A percentile compares a stretch with the other conserved stretches of the same genome.
phyloP scores from a whole-genome alignment of 2,329 filamentous ascomycete genomes.

The Neofusicoccum kwambonambiense region DNA sequence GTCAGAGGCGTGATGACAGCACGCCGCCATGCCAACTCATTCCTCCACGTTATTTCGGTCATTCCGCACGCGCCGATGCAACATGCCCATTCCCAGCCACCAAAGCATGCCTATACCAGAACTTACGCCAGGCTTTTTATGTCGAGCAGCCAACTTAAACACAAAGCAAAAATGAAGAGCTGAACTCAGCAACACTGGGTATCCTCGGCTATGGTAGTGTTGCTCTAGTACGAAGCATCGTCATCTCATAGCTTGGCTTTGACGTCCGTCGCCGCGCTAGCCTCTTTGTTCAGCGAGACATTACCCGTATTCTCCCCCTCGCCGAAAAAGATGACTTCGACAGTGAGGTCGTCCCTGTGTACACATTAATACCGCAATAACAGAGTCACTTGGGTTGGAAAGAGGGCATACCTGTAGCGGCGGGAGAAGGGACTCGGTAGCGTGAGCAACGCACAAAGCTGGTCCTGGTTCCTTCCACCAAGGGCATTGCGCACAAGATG shows the following conservation, averaged over 20 bases:
- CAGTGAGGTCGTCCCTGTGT: slow-evolving; percentile 83
- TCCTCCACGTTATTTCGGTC: neutral
- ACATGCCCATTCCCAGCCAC: neutral
- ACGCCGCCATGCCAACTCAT: neutral
- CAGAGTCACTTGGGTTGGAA: neutral
- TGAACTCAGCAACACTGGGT: slow-evolving; percentile 11
- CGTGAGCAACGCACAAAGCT: slow-evolving; percentile 87
- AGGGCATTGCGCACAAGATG: slow-evolving; percentile 94
- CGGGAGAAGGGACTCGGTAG: slow-evolving; percentile 88
- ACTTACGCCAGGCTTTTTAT: slow-evolving; percentile 3
- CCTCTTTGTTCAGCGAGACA: slow-evolving; percentile 81
- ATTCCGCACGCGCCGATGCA: neutral
- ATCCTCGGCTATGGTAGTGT: slow-evolving; percentile 10
- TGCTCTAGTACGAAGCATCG: neutral
- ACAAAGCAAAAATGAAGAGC: neutral
- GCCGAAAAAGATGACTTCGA: slow-evolving; percentile 98
- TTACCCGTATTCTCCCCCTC: slow-evolving; percentile 72
- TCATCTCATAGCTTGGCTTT: slow-evolving; percentile 15
- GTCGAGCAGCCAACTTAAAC: neutral
- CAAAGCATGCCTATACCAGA: neutral
- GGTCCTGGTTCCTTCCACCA: slow-evolving; percentile 88
- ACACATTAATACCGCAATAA: slow-evolving; percentile 25
- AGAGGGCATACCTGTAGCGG: slow-evolving; percentile 71
- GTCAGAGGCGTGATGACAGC: neutral
- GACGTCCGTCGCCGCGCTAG: slow-evolving; percentile 56